Percentiles rank a stretch among this genome's conserved stretches.
phyloP scores from a whole-genome alignment of 495 filamentous ascomycete genomes.

The Evernia prunastri region DNA sequence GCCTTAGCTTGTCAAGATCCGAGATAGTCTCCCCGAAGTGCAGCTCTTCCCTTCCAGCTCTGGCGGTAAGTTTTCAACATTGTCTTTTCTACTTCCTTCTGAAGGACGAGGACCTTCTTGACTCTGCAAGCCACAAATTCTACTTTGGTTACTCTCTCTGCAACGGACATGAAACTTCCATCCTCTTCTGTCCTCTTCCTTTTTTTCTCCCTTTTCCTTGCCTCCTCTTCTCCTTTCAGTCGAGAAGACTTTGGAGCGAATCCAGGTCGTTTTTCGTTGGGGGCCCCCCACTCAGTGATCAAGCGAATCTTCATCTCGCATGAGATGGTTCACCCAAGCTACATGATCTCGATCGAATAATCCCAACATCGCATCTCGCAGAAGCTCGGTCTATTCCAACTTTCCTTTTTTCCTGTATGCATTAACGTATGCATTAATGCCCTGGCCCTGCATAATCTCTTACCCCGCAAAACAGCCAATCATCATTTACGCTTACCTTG shows the following conservation, averaged over 20 bases:
- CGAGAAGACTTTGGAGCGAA: neutral
- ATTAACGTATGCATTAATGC: neutral
- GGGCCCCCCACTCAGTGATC: neutral
- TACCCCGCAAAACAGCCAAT: neutral
- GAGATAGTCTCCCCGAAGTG: neutral
- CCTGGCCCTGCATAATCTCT: constrained; percentile 2
- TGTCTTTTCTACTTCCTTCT: too few species aligned
- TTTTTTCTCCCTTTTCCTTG: neutral
- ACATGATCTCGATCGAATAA: constrained; percentile 1
- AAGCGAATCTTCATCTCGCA: neutral
- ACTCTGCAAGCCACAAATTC: neutral
- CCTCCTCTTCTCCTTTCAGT: too few species aligned
- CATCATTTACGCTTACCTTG: neutral
- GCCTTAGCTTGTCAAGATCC: neutral
- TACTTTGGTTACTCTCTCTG: neutral
- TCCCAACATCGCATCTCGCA: neutral
- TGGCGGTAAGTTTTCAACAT: neutral
- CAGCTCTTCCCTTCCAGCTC: neutral
- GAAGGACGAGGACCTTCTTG: neutral
- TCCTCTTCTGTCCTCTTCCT: neutral
- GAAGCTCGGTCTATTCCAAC: neutral
- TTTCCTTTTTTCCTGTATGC: neutral
- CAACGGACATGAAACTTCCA: neutral
- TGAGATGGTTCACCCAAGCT: neutral
- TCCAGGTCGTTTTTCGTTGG: neutral